Evolutionary conservation across 1,284 basidiomycete genomes (phyloP).

Genomic region (Naganishia sp.): DNA sequence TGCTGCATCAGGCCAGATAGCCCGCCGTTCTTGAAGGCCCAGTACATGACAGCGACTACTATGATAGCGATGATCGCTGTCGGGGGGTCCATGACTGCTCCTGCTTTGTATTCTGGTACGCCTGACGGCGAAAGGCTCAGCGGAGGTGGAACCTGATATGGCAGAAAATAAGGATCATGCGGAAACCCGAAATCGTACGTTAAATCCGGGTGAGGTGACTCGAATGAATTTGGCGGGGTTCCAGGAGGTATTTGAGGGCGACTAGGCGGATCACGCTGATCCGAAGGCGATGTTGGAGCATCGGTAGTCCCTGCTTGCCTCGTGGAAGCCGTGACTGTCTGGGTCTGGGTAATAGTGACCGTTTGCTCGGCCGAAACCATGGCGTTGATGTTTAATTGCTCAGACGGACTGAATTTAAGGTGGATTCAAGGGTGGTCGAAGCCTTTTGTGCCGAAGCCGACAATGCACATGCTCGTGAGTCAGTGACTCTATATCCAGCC

Average conservation of each 20-base stretch:
- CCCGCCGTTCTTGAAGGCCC: slow-evolving; percentile 23
- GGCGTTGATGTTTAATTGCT: too few species aligned
- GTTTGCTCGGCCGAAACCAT: neutral
- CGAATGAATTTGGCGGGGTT: neutral
- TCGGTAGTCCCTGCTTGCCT: neutral
- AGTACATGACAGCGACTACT: slow-evolving; percentile 26
- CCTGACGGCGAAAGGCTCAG: slow-evolving; percentile 4
- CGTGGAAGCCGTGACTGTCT: slow-evolving; percentile 2
- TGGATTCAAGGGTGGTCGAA: too few species aligned
- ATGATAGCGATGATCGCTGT: slow-evolving; percentile 28
- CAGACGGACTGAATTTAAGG: too few species aligned
- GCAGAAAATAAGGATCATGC: neutral
- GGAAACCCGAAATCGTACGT: slow-evolving; percentile 2
- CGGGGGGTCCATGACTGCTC: slow-evolving; percentile 22
- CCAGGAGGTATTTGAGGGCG: neutral
- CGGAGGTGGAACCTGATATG: slow-evolving; percentile 7
- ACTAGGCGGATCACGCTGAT: neutral
- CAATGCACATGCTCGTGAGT: neutral
- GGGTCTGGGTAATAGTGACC: slow-evolving; percentile 11
- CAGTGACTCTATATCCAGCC: neutral
- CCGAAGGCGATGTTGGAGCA: neutral
- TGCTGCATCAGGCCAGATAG: neutral
- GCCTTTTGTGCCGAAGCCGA: neutral
- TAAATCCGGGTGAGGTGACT: neutral
- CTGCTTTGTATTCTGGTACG: slow-evolving; percentile 5